Evolutionary conservation across 2,329 filamentous ascomycete species (phyloP).

Genomic region (Calycina herbarum): DNA sequence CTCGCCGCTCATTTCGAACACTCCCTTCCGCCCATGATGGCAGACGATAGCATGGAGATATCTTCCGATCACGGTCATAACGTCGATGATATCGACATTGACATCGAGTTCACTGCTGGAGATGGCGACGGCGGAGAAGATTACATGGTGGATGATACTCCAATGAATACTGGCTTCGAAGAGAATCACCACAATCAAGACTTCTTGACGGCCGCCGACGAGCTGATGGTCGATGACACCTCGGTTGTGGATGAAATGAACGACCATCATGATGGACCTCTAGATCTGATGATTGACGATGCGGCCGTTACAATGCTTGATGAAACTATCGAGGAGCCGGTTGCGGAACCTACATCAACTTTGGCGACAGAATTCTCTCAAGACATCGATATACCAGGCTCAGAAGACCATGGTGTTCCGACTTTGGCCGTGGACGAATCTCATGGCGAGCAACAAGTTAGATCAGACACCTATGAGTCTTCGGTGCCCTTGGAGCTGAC

Average conservation of each 20-base stretch:
- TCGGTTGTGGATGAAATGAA: slow-evolving; percentile 6
- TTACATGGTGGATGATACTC: slow-evolving; percentile 14
- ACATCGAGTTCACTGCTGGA: slow-evolving; percentile 13
- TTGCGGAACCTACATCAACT: neutral
- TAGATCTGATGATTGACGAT: neutral
- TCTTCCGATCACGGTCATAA: slow-evolving; percentile 16
- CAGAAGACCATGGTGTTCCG: neutral
- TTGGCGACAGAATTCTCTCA: neutral
- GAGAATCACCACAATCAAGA: neutral
- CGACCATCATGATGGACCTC: neutral
- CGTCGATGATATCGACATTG: slow-evolving; percentile 13
- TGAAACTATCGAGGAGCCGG: neutral
- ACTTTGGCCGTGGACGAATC: neutral
- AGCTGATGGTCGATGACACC: slow-evolving; percentile 7
- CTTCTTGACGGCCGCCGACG: neutral
- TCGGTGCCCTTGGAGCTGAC: neutral
- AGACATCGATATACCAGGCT: neutral
- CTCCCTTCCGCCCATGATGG: neutral
- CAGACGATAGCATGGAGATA: slow-evolving; percentile 15
- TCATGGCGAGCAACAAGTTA: neutral
- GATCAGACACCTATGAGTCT: neutral
- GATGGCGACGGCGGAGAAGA: slow-evolving; percentile 11
- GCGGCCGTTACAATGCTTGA: neutral
- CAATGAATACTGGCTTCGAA: neutral
- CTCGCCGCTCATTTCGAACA: slow-evolving; percentile 4